Evolutionary conservation across 2,329 filamentous ascomycete genomes (phyloP).

Genomic region (Rugonectria rugulosa): DNA sequence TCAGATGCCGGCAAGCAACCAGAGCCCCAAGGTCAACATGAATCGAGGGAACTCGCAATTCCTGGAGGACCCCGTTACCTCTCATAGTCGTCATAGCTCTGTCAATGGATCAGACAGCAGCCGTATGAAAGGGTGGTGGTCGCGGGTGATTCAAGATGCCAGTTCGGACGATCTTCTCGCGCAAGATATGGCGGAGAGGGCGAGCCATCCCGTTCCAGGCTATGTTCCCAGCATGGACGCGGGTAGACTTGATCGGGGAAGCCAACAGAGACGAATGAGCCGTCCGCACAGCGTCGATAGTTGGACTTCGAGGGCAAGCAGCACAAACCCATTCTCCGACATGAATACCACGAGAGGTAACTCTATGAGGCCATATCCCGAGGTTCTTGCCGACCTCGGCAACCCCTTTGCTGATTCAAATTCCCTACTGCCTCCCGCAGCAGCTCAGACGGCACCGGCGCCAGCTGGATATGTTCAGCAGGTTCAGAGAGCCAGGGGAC

Average conservation of each 20-base stretch:
- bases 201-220: conserved; percentile 5
- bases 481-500: conserved; percentile 58
- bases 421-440: conserved; percentile 44
- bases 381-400: conserved; percentile 39
- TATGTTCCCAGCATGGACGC: conserved; percentile 16
- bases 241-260: conserved; percentile 22
- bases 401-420: conserved; percentile 60
- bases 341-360: conserved; percentile 49
- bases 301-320: conserved; percentile 12
- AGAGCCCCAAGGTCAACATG: conserved; percentile 54
- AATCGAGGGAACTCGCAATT: conserved; percentile 64
- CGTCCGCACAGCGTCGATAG: conserved; percentile 12
- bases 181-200: conserved; percentile 29
- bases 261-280: conserved; percentile 17
- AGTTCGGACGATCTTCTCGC: conserved; percentile 48
- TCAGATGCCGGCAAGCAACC: conserved; percentile 33
- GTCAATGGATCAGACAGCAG: conserved; percentile 20
- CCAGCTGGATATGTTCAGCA: conserved; percentile 55
- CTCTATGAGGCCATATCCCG: conserved; percentile 49
- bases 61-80: conserved; percentile 42
- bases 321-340: conserved; percentile 47
- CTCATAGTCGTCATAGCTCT: conserved; percentile 51
- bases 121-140: conserved; percentile 52
- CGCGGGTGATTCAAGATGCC: conserved; percentile 49
- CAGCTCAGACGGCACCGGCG: conserved; percentile 42